Evolutionary conservation across 441 rosid genomes (phyloP).

Genomic region (Mallotus repandus): DNA sequence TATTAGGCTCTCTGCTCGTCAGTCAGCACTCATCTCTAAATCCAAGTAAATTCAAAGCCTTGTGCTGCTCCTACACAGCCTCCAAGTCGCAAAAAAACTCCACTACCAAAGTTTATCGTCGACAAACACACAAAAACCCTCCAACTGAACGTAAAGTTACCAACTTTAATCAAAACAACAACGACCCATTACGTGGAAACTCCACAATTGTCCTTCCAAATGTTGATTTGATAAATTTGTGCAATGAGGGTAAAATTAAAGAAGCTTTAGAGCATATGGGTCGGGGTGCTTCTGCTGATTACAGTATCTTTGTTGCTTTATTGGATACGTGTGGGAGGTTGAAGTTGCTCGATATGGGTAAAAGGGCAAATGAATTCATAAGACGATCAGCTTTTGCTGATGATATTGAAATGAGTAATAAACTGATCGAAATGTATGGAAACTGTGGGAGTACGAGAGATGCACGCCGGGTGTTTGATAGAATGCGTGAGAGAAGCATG

Average conservation of each 20-base stretch:
- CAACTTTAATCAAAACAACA: conserved; percentile 12
- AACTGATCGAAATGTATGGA: conserved; percentile 59
- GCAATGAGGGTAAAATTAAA: conserved; percentile 50
- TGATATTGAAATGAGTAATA: conserved; percentile 42
- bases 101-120: conserved; percentile 35
- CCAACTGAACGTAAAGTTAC: conserved; percentile 16
- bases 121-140: conserved; percentile 19
- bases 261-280: conserved; percentile 46
- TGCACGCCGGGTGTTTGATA: conserved; percentile 52
- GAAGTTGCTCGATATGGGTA: conserved; percentile 43
- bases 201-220: conserved; percentile 4
- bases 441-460: conserved; percentile 47
- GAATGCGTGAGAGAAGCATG: conserved; percentile 48
- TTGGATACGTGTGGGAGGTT: conserved; percentile 38
- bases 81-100: conserved; percentile 22
- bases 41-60: conserved; percentile 15
- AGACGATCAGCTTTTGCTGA: conserved; percentile 36
- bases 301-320: conserved; percentile 34
- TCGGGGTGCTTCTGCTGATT: conserved; percentile 43
- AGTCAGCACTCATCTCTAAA: conserved; percentile 11
- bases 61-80: conserved; percentile 32
- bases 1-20: conserved; percentile 13
- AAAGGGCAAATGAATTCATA: conserved; percentile 41
- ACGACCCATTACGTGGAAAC: conserved; percentile 19
- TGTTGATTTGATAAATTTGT: conserved; percentile 46